Evolutionary conservation across 805 yeast species (phyloP), one percentile per base, ranked within the genome.

Genomic region (Candida awuae): DNA sequence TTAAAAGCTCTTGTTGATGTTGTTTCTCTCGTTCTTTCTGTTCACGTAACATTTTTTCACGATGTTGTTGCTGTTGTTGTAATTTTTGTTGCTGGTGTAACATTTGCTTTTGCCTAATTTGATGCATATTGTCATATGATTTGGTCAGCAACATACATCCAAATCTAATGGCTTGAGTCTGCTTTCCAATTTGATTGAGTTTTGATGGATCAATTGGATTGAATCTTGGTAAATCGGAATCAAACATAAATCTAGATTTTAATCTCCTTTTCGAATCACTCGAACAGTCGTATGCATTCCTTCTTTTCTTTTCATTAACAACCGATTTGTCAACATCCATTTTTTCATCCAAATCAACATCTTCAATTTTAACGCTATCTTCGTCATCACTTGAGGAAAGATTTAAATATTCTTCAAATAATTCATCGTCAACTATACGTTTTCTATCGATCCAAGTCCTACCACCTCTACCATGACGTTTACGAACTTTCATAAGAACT

Each of bases 71-170:
- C 47, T 59, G 66, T 46, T 63, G 70, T 35, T 57, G 62, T 21
- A 52, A 44, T 32, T 50, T 17, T 27, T 50, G 50, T 39, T 58
- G 62, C 26, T 56, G 59, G 13, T 50, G 58, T 8, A 54, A 38
- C 61, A 79, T 59, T 75, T 87, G 62, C 27, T 61, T 80, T 77
- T 49, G 92, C 70, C 60, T 78, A 77, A 52, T 76, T 71, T 39
- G 84, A 77, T 16, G 88, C 81, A 54, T 87, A 86, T 50, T 85
- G 38, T 87, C 96, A 54, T 84, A 84, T 0, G 96, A 80, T 58
- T 88, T 90, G 4, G 92, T 76, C 30, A 87, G 67, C 23, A 90
- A 62, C 96, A 87, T 87, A 6, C 94, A 76, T 8, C 96, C 95
- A 61, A 88, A 88, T 43, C 97, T 68, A 22, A 90, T 84, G 1